Evolutionary conservation across 2,329 filamentous ascomycete genomes (phyloP).

Genomic region (Pyrenophora seminiperda): DNA sequence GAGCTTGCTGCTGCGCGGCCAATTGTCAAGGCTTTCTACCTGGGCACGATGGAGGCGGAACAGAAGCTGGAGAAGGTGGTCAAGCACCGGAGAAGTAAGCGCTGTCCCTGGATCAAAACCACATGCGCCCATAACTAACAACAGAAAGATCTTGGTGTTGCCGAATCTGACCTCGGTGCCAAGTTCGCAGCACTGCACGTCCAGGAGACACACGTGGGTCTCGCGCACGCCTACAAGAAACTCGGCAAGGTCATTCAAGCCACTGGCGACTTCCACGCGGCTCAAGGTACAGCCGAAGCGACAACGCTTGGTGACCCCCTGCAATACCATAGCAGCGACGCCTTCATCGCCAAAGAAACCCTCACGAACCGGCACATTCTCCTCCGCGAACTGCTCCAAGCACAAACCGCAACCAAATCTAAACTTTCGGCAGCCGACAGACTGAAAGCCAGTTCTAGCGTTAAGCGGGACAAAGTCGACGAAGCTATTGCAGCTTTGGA

Average conservation of each 20-base stretch:
- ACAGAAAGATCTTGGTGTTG: slow-evolving; percentile 76
- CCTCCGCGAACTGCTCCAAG: slow-evolving; percentile 88
- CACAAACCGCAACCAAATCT: slow-evolving; percentile 81
- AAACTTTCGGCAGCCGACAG: slow-evolving; percentile 87
- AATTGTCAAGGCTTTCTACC: slow-evolving; percentile 91
- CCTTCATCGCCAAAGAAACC: slow-evolving; percentile 97
- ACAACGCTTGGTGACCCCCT: slow-evolving; percentile 93
- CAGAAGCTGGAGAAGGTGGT: slow-evolving; percentile 96
- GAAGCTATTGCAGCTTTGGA: slow-evolving; percentile 92
- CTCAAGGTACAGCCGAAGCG: slow-evolving; percentile 94
- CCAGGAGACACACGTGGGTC: slow-evolving; percentile 86
- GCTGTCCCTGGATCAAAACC: background rate
- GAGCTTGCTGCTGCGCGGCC: slow-evolving; percentile 90
- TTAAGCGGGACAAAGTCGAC: slow-evolving; percentile 93
- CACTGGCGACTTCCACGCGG: slow-evolving; percentile 92
- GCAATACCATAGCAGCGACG: slow-evolving; percentile 92
- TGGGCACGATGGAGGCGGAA: slow-evolving; percentile 93
- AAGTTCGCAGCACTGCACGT: slow-evolving; percentile 85
- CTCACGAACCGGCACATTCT: slow-evolving; percentile 97
- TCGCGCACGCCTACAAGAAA: slow-evolving; percentile 90
- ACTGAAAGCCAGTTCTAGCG: slow-evolving; percentile 82
- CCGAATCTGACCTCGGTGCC: slow-evolving; percentile 91
- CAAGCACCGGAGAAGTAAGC: slow-evolving; percentile 82
- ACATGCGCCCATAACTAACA: slow-evolving; percentile 31
- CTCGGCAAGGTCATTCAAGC: slow-evolving; percentile 92